Conservation (phyloP, 805 yeast species). For the Candida peoriensis region DNA sequence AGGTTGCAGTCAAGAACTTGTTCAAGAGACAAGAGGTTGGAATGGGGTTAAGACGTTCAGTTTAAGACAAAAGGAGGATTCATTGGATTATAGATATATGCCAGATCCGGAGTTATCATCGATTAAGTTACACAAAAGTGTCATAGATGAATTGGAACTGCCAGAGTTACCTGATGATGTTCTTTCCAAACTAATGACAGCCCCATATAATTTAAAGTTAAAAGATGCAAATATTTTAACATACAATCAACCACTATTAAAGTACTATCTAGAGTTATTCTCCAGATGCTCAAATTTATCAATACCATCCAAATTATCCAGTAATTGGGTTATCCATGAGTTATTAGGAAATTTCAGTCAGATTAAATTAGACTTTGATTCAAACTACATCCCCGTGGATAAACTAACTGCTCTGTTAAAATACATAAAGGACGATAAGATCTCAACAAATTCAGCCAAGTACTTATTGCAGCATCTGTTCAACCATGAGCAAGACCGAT, state of each 20-base stretch:
- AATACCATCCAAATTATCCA: conserved; percentile 37
- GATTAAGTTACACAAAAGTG: conserved; percentile 39
- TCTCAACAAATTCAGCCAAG: conserved; percentile 69
- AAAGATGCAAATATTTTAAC: conserved; percentile 74
- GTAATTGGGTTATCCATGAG: conserved; percentile 83
- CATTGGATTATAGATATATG: conserved; percentile 86
- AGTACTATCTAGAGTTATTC: conserved; percentile 49
- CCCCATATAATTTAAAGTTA: conserved; percentile 53
- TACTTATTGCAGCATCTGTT: conserved; percentile 58
- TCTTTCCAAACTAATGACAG: conserved; percentile 36
- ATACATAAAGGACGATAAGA: conserved; percentile 35
- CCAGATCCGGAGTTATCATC: conserved; percentile 88
- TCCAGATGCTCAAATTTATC: conserved; percentile 19
- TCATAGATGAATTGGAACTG: conserved; percentile 40
- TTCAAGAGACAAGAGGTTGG: conserved; percentile 87
- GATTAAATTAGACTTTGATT: conserved; percentile 33
- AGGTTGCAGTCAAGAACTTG: conserved; percentile 28
- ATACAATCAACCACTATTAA: conserved; percentile 42
- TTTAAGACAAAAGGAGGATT: conserved; percentile 71
- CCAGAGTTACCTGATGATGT: conserved; percentile 63
- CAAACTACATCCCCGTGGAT: conserved; percentile 31
- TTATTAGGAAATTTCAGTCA: conserved; percentile 64
- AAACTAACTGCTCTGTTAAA: conserved; percentile 51
- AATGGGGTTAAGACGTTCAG: conserved; percentile 66
- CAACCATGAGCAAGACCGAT: too few species aligned